Percentiles rank a stretch among this genome's conserved stretches.
These are phyloP conservation scores for Dispira parvispora DNA, from an alignment of 192 early-diverging fungal genomes.

Conservation along the genomic window DNA sequence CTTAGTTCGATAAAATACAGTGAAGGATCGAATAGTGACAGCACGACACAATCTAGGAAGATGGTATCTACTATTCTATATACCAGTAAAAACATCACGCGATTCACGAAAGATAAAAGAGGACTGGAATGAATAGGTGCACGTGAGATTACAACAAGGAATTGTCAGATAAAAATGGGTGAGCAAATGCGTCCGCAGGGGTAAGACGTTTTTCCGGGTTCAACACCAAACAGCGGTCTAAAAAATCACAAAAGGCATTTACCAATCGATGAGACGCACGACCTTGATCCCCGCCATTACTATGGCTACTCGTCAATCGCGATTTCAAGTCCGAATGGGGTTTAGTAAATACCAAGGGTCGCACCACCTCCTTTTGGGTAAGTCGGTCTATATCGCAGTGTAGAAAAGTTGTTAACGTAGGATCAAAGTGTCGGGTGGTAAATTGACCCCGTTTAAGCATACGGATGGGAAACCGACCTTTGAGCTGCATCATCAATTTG, in stretches of 20 bases:
- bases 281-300: too few species aligned
- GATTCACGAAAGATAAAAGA: too few species aligned
- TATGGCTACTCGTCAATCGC: slow-evolving; percentile 29
- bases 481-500: slow-evolving; percentile 78
- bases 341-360: slow-evolving; percentile 37
- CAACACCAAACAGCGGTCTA: slow-evolving; percentile 68
- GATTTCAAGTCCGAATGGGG: slow-evolving; percentile 54
- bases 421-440: slow-evolving; percentile 74
- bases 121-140: too few species aligned
- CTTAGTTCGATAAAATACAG: too few species aligned
- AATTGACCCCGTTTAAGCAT: slow-evolving; percentile 75
- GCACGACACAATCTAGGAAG: too few species aligned
- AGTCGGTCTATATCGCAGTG: slow-evolving; percentile 41
- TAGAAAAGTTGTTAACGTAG: slow-evolving; percentile 42
- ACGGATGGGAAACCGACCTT: slow-evolving; percentile 73
- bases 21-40: too few species aligned
- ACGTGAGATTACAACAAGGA: background rate
- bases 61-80: too few species aligned
- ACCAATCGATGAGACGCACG: slow-evolving; percentile 34
- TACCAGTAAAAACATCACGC: too few species aligned
- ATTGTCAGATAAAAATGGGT: slow-evolving; percentile 56
- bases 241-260: slow-evolving; percentile 56
- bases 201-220: slow-evolving; percentile 82
- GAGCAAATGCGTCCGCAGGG: slow-evolving; percentile 66
- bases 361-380: slow-evolving; percentile 48